Conservation (phyloP, 352 stramenopile species). For the Phytopythium vexans region DNA sequence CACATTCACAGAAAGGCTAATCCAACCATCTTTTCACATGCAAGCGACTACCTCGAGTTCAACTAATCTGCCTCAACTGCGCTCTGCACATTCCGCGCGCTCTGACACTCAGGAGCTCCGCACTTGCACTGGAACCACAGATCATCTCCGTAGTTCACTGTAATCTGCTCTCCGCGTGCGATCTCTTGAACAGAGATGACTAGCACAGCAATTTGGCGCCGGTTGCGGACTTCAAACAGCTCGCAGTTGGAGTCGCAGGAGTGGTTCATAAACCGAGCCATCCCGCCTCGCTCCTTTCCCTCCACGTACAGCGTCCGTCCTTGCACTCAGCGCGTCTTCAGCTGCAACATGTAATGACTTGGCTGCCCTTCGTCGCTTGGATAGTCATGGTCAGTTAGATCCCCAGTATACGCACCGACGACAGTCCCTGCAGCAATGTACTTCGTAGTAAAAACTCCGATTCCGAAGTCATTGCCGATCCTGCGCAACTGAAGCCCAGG, state of each 20-base stretch:
- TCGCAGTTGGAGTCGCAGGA: not conserved
- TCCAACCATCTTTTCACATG: not conserved
- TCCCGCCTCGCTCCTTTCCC: not conserved
- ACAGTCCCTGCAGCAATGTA: not conserved
- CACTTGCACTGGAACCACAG: conserved; percentile 1
- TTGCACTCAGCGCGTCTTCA: too few relatives aligned
- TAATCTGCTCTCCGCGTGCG: not conserved
- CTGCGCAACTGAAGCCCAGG: too few relatives aligned
- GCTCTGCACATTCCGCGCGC: conserved; percentile 1
- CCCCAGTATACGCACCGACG: conserved; percentile 1
- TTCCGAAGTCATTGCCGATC: not conserved
- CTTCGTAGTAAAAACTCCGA: conserved; percentile 1
- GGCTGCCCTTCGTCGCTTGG: not conserved
- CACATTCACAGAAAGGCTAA: not conserved
- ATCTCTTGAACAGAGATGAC: not conserved
- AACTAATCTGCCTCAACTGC: too few relatives aligned
- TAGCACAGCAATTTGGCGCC: not conserved
- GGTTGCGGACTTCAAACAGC: conserved; percentile 6
- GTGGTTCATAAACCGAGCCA: conserved; percentile 8
- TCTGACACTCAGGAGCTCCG: not conserved
- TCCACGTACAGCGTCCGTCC: conserved; percentile 4
- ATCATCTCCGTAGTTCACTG: not conserved
- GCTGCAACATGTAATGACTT: not conserved
- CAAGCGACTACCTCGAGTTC: not conserved
- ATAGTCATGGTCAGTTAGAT: not conserved